Evolutionary conservation across 1,284 basidiomycete species (phyloP), one percentile per base, ranked within the genome.

Genomic region (Moesziomyces sp.): DNA sequence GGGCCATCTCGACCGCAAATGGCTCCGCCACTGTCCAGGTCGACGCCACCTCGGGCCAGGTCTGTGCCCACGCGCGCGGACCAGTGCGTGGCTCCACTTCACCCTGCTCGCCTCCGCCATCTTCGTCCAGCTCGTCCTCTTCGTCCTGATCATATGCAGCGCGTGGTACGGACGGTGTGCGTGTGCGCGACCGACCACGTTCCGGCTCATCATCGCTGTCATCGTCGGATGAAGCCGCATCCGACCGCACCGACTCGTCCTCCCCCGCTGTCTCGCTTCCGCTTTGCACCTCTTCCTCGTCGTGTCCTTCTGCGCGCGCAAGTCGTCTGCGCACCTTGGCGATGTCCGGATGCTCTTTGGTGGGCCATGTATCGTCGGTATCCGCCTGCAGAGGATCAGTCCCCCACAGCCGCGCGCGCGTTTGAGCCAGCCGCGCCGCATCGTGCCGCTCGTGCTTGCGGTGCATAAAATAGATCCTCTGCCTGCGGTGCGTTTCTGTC

Each of bases 381-480:
- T 23, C 50, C n/a, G 44, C 52, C 7, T 35, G 44, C 26, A 52
- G 1, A 5, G 45, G 46, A 45, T 71, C 52, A 0, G 13, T 24
- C 1, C 69, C 63, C 69, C 69, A 72, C 3, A 72, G 19, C 40
- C 3, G 8, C n/a, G 8, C 21, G 34, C 69, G 58, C 21, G 23
- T 50, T 14, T 10, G 16, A 8, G 16, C 8, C 23, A 61, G 46
- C 55, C 24, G 58, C 11, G 14, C 35, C 34, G 3, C 30, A 34
- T 58, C 59, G 30, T 5, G 18, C 10, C n/a, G 14, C 6, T 16
- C 16, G 43, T 62, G 56, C 19, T 49, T 48, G 0, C 45, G 30
- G 3, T 50, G 42, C 56, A 73, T 58, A 3, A 51, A 57, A 23
- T 51, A 67, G 2, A 73, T 44, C 45, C 70, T 52, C 54, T 64